Percentiles rank a stretch among this genome's conserved stretches.
phyloP scores from a whole-genome alignment of 2,329 filamentous ascomycete species.

The Ophiostoma montium region DNA sequence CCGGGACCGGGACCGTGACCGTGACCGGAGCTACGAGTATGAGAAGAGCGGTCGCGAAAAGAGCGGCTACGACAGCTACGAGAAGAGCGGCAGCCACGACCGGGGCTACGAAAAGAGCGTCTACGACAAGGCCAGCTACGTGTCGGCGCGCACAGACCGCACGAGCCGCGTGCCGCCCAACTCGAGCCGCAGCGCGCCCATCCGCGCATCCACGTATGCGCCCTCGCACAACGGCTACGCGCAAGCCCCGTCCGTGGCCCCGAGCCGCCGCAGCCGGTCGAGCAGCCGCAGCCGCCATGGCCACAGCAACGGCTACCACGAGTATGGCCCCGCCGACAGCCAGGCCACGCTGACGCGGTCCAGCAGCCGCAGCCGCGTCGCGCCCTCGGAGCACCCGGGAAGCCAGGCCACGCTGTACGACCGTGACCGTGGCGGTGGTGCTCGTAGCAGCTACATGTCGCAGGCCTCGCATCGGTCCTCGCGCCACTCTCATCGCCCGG shows the following conservation, averaged over 20 bases:
- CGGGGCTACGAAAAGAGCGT: constrained; percentile 10
- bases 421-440: constrained; percentile 3
- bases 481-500: background rate
- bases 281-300: background rate
- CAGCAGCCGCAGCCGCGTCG: background rate
- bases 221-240: background rate
- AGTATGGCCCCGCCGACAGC: background rate
- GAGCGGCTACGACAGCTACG: background rate
- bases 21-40: background rate
- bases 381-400: background rate
- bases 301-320: background rate
- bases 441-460: constrained; percentile 13
- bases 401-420: background rate
- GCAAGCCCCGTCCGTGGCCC: background rate
- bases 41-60: background rate
- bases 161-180: constrained; percentile 12
- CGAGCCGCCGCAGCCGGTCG: background rate
- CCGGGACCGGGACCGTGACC: no score
- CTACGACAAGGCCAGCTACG: constrained; percentile 21
- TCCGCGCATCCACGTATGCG: constrained; percentile 3
- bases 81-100: background rate
- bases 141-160: constrained; percentile 22
- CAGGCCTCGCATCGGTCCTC: constrained; percentile 1
- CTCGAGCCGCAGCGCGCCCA: constrained; percentile 7
- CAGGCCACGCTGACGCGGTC: background rate